phyloP scores from a whole-genome alignment of 2,329 filamentous ascomycete species.

The Neopestalotiopsis sp. region DNA sequence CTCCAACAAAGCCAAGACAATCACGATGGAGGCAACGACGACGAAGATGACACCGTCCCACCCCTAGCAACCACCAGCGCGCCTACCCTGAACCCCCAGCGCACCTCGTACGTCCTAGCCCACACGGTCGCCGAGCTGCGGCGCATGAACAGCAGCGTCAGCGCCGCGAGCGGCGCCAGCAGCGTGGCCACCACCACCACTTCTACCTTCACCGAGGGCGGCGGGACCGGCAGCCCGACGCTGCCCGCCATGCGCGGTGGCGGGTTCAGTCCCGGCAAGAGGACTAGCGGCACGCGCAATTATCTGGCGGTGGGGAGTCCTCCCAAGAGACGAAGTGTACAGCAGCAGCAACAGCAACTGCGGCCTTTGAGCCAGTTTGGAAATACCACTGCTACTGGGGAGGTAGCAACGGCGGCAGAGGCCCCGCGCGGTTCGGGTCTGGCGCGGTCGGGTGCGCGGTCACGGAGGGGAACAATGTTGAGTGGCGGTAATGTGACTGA shows the following conservation, averaged over 20 bases:
- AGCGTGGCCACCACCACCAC: conserved; percentile 40
- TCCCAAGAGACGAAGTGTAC: background rate
- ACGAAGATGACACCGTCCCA: background rate
- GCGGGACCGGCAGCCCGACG: conserved; percentile 42
- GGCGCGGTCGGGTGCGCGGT: conserved; percentile 8
- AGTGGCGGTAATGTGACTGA: background rate
- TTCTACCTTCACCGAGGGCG: background rate
- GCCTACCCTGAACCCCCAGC: background rate
- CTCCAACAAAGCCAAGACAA: background rate
- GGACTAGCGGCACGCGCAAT: conserved; percentile 47
- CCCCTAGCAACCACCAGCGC: background rate
- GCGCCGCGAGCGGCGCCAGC: conserved; percentile 48
- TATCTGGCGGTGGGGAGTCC: conserved; percentile 51
- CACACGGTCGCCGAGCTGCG: conserved; percentile 57
- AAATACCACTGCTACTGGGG: too few species aligned
- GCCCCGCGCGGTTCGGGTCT: background rate
- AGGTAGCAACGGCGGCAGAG: too few species aligned
- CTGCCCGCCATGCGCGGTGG: conserved; percentile 45
- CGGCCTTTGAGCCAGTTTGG: background rate
- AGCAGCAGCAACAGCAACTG: background rate
- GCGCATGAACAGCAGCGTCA: conserved; percentile 57
- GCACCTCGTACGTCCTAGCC: conserved; percentile 36
- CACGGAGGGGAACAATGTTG: background rate
- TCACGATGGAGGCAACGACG: background rate
- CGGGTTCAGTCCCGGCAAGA: conserved; percentile 41